Percentiles rank a stretch among this genome's conserved stretches.
Conservation (phyloP, 805 yeast species). For the Kodamaea hsintzibuensis region DNA sequence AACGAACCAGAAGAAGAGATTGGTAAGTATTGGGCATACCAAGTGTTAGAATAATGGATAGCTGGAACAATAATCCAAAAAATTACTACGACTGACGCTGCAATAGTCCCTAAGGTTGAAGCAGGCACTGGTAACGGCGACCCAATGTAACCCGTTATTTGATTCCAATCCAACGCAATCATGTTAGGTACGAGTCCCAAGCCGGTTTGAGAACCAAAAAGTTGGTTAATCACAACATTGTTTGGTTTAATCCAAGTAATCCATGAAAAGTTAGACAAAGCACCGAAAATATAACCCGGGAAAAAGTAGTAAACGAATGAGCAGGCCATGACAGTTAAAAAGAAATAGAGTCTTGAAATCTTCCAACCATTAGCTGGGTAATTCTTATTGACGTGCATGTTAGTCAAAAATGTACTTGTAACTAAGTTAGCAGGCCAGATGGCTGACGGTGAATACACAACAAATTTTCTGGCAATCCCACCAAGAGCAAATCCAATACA, state of each 20-base stretch:
- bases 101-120: slow-evolving; percentile 19
- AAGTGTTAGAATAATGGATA: slow-evolving; percentile 22
- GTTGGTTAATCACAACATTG: slow-evolving; percentile 43
- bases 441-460: slow-evolving; percentile 62
- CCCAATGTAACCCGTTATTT: slow-evolving; percentile 19
- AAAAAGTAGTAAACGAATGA: slow-evolving; percentile 39
- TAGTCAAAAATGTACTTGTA: slow-evolving; percentile 54
- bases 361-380: slow-evolving; percentile 63
- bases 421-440: slow-evolving; percentile 73
- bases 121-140: slow-evolving; percentile 21
- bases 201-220: slow-evolving; percentile 28
- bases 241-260: slow-evolving; percentile 67
- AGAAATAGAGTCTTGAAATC: slow-evolving; percentile 35
- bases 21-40: slow-evolving; percentile 25
- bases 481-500: slow-evolving; percentile 67
- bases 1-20: slow-evolving; percentile 20
- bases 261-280: slow-evolving; percentile 61
- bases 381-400: slow-evolving; percentile 50
- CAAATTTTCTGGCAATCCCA: slow-evolving; percentile 57
- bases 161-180: slow-evolving; percentile 32
- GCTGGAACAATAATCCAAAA: slow-evolving; percentile 17
- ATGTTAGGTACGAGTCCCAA: slow-evolving; percentile 29
- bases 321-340: slow-evolving; percentile 13
- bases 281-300: slow-evolving; percentile 61
- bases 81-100: slow-evolving; percentile 17